A percentile compares a stretch with the other conserved stretches of the same genome.
Conservation (phyloP, 768 basidiomycete species). For the Crepidotus variabilis region DNA sequence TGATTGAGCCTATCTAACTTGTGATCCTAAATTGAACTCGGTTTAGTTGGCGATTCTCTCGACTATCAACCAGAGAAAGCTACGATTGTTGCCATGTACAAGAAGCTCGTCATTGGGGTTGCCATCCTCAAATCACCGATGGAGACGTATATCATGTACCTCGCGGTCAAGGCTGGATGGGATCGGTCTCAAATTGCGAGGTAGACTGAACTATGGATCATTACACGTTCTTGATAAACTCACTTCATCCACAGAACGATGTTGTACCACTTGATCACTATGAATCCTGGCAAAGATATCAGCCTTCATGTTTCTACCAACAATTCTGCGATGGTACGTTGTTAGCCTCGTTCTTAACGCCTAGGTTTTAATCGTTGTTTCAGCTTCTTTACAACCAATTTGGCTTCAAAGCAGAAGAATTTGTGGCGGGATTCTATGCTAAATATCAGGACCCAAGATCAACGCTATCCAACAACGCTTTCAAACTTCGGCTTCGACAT, state of each 20-base stretch:
- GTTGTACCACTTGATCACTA: constrained; percentile 70
- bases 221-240: constrained; percentile 4
- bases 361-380: background rate
- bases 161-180: constrained; percentile 78
- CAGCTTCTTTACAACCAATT: constrained; percentile 82
- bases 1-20: constrained; percentile 9
- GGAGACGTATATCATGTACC: constrained; percentile 81
- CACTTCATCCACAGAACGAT: constrained; percentile 47
- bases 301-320: constrained; percentile 81
- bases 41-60: constrained; percentile 65
- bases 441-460: constrained; percentile 70
- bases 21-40: constrained; percentile 2
- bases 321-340: constrained; percentile 69
- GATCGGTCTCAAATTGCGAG: constrained; percentile 76
- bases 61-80: constrained; percentile 66
- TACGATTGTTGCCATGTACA: constrained; percentile 75
- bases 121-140: constrained; percentile 75
- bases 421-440: constrained; percentile 78
- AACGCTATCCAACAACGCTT: constrained; percentile 75
- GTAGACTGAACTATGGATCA: constrained; percentile 29
- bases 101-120: constrained; percentile 64
- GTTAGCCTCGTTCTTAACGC: background rate
- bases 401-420: constrained; percentile 86
- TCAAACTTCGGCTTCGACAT: constrained; percentile 69
- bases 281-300: constrained; percentile 74